A percentile compares a stretch with the other conserved stretches of the same genome.
These are phyloP conservation scores for Daphne laureola DNA, from an alignment of 441 rosid species.

Conservation along the genomic window DNA sequence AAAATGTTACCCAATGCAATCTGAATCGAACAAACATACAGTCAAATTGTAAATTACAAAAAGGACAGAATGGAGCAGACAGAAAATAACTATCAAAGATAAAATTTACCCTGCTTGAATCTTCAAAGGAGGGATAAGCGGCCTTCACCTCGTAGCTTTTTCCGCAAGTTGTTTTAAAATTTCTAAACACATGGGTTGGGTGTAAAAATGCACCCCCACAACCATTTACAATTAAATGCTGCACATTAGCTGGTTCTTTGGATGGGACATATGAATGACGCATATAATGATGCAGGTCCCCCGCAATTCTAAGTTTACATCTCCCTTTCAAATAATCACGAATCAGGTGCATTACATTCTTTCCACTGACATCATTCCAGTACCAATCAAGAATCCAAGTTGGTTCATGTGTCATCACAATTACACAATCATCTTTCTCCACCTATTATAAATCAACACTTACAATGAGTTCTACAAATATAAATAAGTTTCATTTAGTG, in stretches of 20 bases:
- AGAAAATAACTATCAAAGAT: slow-evolving; percentile 3
- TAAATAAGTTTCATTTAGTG: no score
- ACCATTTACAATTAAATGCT: slow-evolving; percentile 86
- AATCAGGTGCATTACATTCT: slow-evolving; percentile 69
- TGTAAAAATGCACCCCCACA: slow-evolving; percentile 97
- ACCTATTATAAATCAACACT: slow-evolving; percentile 29
- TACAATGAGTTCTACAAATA: no score
- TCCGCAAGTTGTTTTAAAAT: slow-evolving; percentile 51
- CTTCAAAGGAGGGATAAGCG: slow-evolving; percentile 87
- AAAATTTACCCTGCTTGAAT: slow-evolving; percentile 73
- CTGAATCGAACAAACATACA: slow-evolving; percentile 34
- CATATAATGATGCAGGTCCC: slow-evolving; percentile 96
- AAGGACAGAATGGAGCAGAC: not conserved
- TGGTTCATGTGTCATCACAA: slow-evolving; percentile 88
- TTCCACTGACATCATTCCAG: slow-evolving; percentile 66
- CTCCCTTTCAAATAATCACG: slow-evolving; percentile 70
- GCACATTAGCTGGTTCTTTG: slow-evolving; percentile 59
- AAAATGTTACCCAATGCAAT: slow-evolving; percentile 93
- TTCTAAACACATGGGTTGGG: slow-evolving; percentile 83
- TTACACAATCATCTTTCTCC: slow-evolving; percentile 63
- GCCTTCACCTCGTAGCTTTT: slow-evolving; percentile 64
- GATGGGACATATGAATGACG: slow-evolving; percentile 78
- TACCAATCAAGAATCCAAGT: slow-evolving; percentile 96
- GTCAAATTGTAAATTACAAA: slow-evolving; percentile 6
- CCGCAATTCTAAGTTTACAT: slow-evolving; percentile 87